Conservation (phyloP, 2,329 filamentous ascomycete genomes). For the Pseudopyrenochaeta lycopersici region DNA sequence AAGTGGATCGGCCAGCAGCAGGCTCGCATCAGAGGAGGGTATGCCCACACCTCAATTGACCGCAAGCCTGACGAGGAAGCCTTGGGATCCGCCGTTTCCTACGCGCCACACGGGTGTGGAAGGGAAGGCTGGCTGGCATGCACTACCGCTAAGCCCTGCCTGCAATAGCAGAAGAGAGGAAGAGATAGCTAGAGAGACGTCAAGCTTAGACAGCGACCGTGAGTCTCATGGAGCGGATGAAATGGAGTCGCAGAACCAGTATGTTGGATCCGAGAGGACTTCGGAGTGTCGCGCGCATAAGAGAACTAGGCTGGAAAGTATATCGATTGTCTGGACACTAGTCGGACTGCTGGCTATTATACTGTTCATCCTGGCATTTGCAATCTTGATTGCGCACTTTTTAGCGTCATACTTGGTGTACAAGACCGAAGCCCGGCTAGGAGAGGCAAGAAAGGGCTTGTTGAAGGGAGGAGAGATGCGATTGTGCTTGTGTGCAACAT, state of each 20-base stretch:
- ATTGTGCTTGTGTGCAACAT: slow-evolving; percentile 37
- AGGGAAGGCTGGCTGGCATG: slow-evolving; percentile 5
- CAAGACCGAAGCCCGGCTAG: slow-evolving; percentile 38
- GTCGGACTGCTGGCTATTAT: slow-evolving; percentile 15
- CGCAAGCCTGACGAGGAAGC: slow-evolving; percentile 20
- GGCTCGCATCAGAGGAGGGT: slow-evolving; percentile 2
- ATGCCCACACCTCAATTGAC: neutral
- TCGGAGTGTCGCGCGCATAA: neutral
- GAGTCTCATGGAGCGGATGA: neutral
- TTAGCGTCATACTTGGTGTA: slow-evolving; percentile 40
- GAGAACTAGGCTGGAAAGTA: neutral
- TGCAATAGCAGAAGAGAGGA: neutral
- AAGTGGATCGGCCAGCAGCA: slow-evolving; percentile 15
- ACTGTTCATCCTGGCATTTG: slow-evolving; percentile 27
- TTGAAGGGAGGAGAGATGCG: slow-evolving; percentile 41
- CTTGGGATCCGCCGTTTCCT: slow-evolving; percentile 39
- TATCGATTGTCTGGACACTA: slow-evolving; percentile 7
- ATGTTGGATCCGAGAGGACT: too few species aligned
- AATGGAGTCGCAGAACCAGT: neutral
- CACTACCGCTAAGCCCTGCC: slow-evolving; percentile 3
- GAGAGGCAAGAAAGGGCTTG: slow-evolving; percentile 31
- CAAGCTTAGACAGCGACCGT: neutral
- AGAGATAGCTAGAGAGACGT: neutral
- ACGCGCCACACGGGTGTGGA: neutral
- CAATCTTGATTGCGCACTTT: slow-evolving; percentile 35